Conservation (phyloP, 805 yeast genomes). For the Kodamaea sagamina region DNA sequence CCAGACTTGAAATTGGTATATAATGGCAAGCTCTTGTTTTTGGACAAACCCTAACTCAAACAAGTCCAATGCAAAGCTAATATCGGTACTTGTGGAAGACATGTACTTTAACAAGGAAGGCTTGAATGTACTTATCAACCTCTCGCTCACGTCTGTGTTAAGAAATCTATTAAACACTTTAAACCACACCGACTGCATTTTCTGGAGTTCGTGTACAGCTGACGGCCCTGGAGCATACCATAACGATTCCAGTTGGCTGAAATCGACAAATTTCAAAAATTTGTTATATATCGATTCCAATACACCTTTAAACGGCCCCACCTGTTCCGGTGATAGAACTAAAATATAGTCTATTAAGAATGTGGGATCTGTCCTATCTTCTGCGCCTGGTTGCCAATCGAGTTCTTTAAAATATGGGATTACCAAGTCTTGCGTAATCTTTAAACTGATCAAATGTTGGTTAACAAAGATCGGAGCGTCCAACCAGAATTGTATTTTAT, state of each 20-base stretch:
- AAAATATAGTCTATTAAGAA: constrained; percentile 24
- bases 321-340: constrained; percentile 15
- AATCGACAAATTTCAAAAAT: constrained; percentile 16
- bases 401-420: constrained; percentile 19
- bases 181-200: constrained; percentile 18
- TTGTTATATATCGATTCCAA: constrained; percentile 13
- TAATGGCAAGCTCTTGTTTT: background rate
- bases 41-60: constrained; percentile 6
- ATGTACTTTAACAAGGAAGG: constrained; percentile 3
- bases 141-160: constrained; percentile 2
- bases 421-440: constrained; percentile 20
- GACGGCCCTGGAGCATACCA: constrained; percentile 13
- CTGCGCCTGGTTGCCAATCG: constrained; percentile 21
- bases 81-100: background rate
- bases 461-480: constrained; percentile 18
- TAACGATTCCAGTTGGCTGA: constrained; percentile 13
- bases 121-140: constrained; percentile 4
- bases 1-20: constrained; percentile 35
- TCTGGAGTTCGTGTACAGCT: constrained; percentile 7
- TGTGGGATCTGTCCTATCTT: constrained; percentile 14
- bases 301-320: constrained; percentile 9
- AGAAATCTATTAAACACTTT: constrained; percentile 18
- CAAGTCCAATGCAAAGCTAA: constrained; percentile 3
- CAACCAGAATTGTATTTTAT: constrained; percentile 19
- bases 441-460: constrained; percentile 15